A percentile compares a stretch with the other conserved stretches of the same genome.
phyloP scores from a whole-genome alignment of 169 alveolate species.

The Eimeria acervulina region DNA sequence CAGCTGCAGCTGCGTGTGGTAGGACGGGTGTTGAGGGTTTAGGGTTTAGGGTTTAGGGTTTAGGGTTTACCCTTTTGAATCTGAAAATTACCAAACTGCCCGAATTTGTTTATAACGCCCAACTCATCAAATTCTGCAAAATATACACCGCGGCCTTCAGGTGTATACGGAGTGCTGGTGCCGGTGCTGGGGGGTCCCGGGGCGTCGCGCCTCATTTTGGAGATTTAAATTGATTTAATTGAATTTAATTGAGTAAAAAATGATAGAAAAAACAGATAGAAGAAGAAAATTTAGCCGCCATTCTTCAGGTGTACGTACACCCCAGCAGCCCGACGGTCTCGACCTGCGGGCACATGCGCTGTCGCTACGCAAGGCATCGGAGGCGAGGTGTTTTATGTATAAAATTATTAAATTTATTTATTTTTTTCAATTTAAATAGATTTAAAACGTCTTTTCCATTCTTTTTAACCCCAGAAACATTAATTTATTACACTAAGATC shows the following conservation, averaged over 20 bases:
- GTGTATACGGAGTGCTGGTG: not conserved
- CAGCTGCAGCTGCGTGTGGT: not conserved
- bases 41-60: not conserved
- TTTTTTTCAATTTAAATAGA: too few relatives aligned
- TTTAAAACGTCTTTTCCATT: too few relatives aligned
- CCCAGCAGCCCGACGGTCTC: constrained; percentile 30
- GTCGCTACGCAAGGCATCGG: too few relatives aligned
- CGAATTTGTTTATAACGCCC: not conserved
- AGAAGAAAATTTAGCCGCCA: not conserved
- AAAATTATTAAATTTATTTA: too few relatives aligned
- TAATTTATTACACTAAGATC: too few relatives aligned
- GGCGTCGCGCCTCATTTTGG: not conserved
- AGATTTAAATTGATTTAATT: not conserved
- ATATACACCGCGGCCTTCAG: not conserved
- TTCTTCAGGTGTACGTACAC: not conserved
- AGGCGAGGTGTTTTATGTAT: too few relatives aligned
- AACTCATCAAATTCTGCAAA: not conserved
- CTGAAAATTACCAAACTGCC: not conserved
- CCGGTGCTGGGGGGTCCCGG: not conserved
- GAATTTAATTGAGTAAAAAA: not conserved
- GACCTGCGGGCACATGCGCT: not conserved
- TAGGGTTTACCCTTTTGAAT: not conserved
- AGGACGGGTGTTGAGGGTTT: not conserved
- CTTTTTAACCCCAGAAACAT: too few relatives aligned
- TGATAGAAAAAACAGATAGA: not conserved